phyloP scores from a whole-genome alignment of 2,329 filamentous ascomycete species.

The Nannizziopsis arthrosporioides region DNA sequence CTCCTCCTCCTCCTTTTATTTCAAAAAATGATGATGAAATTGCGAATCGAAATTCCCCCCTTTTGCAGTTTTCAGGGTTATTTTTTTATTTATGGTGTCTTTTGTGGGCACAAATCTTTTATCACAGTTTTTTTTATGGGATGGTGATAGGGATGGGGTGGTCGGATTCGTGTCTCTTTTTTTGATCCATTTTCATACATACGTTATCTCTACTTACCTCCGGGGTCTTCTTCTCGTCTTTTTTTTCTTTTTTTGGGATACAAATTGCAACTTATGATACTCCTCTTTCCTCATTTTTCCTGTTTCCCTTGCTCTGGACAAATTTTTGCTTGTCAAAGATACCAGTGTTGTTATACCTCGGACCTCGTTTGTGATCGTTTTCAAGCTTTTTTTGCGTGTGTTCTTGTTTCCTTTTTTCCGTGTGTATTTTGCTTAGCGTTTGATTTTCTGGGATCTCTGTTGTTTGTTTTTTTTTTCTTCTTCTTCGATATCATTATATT shows the following conservation, averaged over 20 bases:
- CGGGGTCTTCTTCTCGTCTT: neutral
- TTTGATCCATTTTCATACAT: neutral
- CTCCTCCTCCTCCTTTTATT: neutral
- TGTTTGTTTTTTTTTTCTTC: neutral
- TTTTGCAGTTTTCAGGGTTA: too few relatives aligned
- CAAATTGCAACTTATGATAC: constrained; percentile 9
- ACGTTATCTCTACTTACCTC: neutral
- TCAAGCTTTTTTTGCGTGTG: neutral
- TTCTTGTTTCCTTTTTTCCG: neutral
- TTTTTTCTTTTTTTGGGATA: constrained; percentile 14
- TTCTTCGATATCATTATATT: constrained; percentile 2
- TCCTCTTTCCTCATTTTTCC: constrained; percentile 10
- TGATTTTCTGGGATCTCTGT: constrained; percentile 4
- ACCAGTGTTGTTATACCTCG: constrained; percentile 5
- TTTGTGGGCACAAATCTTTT: too few relatives aligned
- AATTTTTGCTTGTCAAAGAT: constrained; percentile 5
- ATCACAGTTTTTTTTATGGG: too few relatives aligned
- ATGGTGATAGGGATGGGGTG: too few relatives aligned
- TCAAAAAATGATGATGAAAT: too few relatives aligned
- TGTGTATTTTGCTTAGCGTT: neutral
- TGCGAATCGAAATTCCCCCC: too few relatives aligned
- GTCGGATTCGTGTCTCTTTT: neutral
- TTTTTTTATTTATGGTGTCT: too few relatives aligned
- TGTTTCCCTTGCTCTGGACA: constrained; percentile 10
- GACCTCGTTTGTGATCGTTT: neutral